phyloP scores from a whole-genome alignment of 805 yeast genomes.

The Yarrowia yakushimensis region DNA sequence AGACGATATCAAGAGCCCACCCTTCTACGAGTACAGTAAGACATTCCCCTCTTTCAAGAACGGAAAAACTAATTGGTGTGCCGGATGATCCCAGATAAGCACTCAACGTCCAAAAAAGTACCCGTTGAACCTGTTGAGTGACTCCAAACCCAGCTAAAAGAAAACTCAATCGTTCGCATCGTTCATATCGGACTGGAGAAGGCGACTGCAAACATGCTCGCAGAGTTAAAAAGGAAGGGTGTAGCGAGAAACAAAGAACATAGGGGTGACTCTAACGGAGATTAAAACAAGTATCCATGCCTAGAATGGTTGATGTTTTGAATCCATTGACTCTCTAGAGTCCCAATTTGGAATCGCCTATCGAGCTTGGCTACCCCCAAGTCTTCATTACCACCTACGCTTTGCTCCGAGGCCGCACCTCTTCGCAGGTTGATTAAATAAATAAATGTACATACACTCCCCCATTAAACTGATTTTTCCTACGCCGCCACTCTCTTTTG shows the following conservation, averaged over 20 bases:
- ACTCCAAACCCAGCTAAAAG: neutral
- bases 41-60: neutral
- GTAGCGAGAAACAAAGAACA: neutral
- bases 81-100: neutral
- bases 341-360: no score
- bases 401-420: neutral
- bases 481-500: slow-evolving; percentile 18
- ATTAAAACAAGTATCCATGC: no score
- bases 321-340: no score
- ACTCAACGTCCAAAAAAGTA: neutral
- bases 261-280: neutral
- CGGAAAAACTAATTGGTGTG: neutral
- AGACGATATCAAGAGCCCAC: no score
- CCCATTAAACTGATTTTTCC: slow-evolving; percentile 12
- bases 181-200: neutral
- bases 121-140: neutral
- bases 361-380: neutral
- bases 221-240: neutral
- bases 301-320: no score
- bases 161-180: neutral
- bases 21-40: no score
- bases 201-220: neutral
- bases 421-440: neutral
- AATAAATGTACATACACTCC: slow-evolving; percentile 18
- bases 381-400: no score